phyloP scores from a whole-genome alignment of 2,329 filamentous ascomycete genomes.

The Claviceps sp. region DNA sequence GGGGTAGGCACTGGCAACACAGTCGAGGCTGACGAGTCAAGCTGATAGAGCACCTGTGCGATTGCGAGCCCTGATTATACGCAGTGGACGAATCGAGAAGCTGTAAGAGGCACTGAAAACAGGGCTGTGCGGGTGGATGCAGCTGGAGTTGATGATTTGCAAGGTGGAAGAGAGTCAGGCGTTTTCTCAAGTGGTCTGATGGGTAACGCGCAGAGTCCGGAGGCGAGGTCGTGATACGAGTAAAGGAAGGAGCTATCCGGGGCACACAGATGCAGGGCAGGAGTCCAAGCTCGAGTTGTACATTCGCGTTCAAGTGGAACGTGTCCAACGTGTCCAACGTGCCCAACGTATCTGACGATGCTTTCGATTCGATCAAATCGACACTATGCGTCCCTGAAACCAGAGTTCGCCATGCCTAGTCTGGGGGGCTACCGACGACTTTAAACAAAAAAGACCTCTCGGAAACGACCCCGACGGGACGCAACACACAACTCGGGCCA shows the following conservation, averaged over 20 bases:
- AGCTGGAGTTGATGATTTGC: neutral
- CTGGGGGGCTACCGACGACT: constrained; percentile 1
- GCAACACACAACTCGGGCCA: neutral
- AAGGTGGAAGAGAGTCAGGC: neutral
- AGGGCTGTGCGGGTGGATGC: neutral
- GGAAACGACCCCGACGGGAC: neutral
- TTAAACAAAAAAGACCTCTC: constrained; percentile 1
- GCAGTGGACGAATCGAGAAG: neutral
- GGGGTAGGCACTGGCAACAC: too few relatives aligned
- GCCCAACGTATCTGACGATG: neutral
- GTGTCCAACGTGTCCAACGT: neutral
- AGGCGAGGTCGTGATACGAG: neutral
- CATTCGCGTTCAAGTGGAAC: neutral
- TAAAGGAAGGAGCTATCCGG: constrained; percentile 4
- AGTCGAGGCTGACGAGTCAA: neutral
- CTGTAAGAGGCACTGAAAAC: neutral
- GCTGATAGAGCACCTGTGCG: neutral
- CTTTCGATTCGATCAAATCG: too few relatives aligned
- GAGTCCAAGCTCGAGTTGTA: neutral
- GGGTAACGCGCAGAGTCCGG: neutral
- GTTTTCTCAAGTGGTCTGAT: neutral
- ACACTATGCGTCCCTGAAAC: neutral
- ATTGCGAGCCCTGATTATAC: too few relatives aligned
- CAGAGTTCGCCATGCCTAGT: neutral
- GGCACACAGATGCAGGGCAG: neutral